Evolutionary conservation across 106 monocot genomes (phyloP).

Genomic region (Xerophyta viscosa): DNA sequence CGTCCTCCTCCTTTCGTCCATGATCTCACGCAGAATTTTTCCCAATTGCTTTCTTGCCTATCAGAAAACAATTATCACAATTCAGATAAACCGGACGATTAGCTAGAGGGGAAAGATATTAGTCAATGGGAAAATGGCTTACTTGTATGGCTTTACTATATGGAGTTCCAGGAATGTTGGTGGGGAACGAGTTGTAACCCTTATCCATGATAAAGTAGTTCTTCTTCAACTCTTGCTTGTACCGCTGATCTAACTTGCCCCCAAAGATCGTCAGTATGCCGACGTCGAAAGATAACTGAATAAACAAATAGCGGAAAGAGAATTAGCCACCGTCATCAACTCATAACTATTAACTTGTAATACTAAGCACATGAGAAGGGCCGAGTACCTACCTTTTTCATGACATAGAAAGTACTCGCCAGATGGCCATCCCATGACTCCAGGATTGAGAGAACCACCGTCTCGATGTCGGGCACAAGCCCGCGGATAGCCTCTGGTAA

Average conservation of each 20-base stretch:
- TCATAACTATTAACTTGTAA: neutral
- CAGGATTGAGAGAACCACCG: slow-evolving; percentile 22
- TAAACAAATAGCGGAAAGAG: neutral
- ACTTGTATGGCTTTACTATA: slow-evolving; percentile 64
- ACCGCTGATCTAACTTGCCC: slow-evolving; percentile 15
- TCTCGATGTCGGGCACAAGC: slow-evolving; percentile 38
- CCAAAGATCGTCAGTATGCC: slow-evolving; percentile 73
- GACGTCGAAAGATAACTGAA: slow-evolving; percentile 71
- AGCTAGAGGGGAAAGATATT: too few relatives aligned
- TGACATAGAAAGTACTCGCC: slow-evolving; percentile 39
- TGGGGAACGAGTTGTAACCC: slow-evolving; percentile 86
- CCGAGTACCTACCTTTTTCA: slow-evolving; percentile 53
- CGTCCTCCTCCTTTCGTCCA: slow-evolving; percentile 51
- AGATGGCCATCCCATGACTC: slow-evolving; percentile 24
- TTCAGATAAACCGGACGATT: too few relatives aligned
- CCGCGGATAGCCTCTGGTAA: slow-evolving; percentile 40
- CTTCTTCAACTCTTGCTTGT: slow-evolving; percentile 48
- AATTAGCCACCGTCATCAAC: too few relatives aligned
- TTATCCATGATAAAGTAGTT: slow-evolving; percentile 71
- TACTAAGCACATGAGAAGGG: too few relatives aligned
- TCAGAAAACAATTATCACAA: too few relatives aligned
- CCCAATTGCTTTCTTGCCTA: slow-evolving; percentile 64
- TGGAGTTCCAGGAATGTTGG: slow-evolving; percentile 40
- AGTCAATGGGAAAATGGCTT: too few relatives aligned
- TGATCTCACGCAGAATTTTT: slow-evolving; percentile 44